Base-by-base conservation (phyloP, 495 filamentous ascomycete species). In the Clohesyomyces aquaticus region DNA sequence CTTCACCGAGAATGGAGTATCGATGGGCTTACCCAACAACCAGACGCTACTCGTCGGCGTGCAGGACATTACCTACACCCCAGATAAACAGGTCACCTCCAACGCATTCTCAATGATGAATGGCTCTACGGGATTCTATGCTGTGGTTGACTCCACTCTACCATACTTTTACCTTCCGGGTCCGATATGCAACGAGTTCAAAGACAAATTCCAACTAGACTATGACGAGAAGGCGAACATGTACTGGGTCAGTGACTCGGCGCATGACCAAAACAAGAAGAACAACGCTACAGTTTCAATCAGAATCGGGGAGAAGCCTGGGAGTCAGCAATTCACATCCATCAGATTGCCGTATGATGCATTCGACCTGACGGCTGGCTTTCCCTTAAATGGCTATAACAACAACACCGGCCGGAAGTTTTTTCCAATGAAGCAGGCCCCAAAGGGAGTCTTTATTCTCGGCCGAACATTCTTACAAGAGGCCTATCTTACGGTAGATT, bases 381-480 rank as follows among this genome's bases (percentile, higher is more conserved):
- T 19, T 10, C 61, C 70, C 6, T 41, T 63, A 21, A 38, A 38
- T 38, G 32, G 32, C 6, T 46, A 51, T 46, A 42, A 61, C 18
- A 66, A 71, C 60, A n/a, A 71, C 61, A 6, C 32, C 41, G 32
- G 32, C 6, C 6, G 32, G 32, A 38, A 14, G 27, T 74, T 72
- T 29, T 74, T 74, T 54, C 72, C 72, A 8, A 32, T 74, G 16
- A 66, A 64, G 60, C 60, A 55, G 28, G 70, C 74, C 0, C 47
- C 68, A 18, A 73, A 60, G 49, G 58, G 58, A 0, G 46, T 57
- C 2, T 72, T 69, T 64, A 68, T 69, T 0, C 68, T 77, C 16
- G 75, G 75, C 12, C 68, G 75, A 11, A 55, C 68, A 0, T 74
- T 77, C 59, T 59, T 77, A n/a, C 75, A 77, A 52, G 65, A 76